Evolutionary conservation across 352 stramenopile species (phyloP).

Genomic region (Elongisporangium prolatum): DNA sequence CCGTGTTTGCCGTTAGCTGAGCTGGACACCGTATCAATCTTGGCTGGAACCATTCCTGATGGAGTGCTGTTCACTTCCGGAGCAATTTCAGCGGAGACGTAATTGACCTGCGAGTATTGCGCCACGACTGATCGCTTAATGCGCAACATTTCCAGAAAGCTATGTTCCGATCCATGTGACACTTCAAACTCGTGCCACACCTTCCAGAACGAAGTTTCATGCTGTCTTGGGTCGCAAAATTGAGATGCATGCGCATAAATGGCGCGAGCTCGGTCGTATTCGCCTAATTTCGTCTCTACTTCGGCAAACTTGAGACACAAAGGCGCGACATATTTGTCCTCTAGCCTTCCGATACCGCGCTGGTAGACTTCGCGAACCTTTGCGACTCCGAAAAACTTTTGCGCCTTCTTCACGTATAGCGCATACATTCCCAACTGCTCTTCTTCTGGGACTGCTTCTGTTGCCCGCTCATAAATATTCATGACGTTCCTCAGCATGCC

Average conservation of each 20-base stretch:
- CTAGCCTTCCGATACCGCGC: constrained; percentile 90
- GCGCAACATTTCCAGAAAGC: constrained; percentile 98
- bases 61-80: constrained; percentile 28
- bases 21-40: constrained; percentile 27
- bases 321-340: constrained; percentile 87
- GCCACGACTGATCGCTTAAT: constrained; percentile 97
- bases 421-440: constrained; percentile 94
- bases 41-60: constrained; percentile 52
- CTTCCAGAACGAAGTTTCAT: constrained; percentile 95
- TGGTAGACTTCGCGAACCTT: constrained; percentile 98
- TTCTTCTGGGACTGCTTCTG: constrained; percentile 72
- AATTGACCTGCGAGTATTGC: constrained; percentile 96
- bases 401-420: constrained; percentile 93
- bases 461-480: constrained; percentile 94
- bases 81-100: constrained; percentile 91
- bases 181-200: constrained; percentile 96
- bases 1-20: constrained; percentile 25
- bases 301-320: constrained; percentile 96
- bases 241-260: constrained; percentile 96
- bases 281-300: constrained; percentile 95
- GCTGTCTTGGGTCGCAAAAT: constrained; percentile 94
- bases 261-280: constrained; percentile 95
- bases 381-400: constrained; percentile 95
- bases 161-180: constrained; percentile 95
- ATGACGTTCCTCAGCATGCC: constrained; percentile 95